These are phyloP conservation scores for Amaranthus palmeri DNA, from an alignment of 148 eudicot species.

Conservation along the genomic window DNA sequence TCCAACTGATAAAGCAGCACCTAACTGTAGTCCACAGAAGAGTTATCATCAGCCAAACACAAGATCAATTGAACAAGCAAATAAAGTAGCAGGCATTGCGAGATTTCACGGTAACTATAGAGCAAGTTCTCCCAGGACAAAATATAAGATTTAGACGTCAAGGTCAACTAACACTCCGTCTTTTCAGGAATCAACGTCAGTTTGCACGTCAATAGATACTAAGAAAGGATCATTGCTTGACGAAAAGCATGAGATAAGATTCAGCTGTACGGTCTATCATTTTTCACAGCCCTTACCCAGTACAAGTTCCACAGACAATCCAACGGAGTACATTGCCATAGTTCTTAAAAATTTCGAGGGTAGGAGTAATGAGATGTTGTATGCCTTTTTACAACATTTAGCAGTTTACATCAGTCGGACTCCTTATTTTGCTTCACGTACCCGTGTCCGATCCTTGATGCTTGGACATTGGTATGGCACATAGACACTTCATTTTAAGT, in stretches of 20 bases:
- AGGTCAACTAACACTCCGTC: neutral
- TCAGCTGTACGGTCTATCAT: neutral
- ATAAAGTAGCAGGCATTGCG: neutral
- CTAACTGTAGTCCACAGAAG: slow-evolving; percentile 50
- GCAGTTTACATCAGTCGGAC: neutral
- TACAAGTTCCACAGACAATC: neutral
- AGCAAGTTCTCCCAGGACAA: neutral
- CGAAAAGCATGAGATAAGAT: neutral
- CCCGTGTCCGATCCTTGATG: too few species aligned
- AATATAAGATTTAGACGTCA: neutral
- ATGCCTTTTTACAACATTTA: neutral
- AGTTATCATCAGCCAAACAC: neutral
- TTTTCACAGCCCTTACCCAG: neutral
- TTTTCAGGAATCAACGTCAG: neutral
- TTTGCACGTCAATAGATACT: neutral
- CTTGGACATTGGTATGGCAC: too few species aligned
- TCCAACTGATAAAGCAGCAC: slow-evolving; percentile 75
- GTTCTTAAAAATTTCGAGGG: neutral
- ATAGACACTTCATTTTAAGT: too few species aligned
- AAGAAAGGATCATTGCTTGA: neutral
- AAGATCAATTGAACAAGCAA: neutral
- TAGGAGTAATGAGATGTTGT: neutral
- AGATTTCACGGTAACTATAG: neutral
- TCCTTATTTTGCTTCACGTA: neutral
- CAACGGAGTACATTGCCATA: neutral